Evolutionary conservation across 371 early-diverging fungal genomes (phyloP), one percentile per base, ranked within the genome.

Genomic region (Lichtheimia corymbifera): DNA sequence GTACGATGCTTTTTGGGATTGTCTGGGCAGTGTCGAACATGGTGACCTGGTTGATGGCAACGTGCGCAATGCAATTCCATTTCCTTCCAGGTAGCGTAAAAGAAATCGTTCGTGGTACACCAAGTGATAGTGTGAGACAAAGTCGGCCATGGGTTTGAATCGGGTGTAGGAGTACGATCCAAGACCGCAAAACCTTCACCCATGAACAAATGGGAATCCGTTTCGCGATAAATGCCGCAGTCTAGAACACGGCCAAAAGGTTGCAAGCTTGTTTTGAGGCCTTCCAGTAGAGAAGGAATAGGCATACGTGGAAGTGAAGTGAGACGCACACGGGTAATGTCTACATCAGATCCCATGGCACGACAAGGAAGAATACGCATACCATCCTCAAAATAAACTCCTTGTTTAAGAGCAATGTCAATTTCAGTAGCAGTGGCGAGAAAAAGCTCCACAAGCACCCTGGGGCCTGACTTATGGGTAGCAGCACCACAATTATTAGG

Each of bases 1-100:
- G 18, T 18, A 27, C 40, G 43, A 2, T 22, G 17, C 24, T 53
- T 53, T 3, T 17, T 3, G 44, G 61, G 53, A 18, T 25, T 28
- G 3, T 60, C 22, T 13, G 61, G 41, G 27, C 61, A 60, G 28
- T 51, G 14, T 5, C 25, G 15, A 20, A 35, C 35, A 42, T 30
- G 18, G 40, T 60, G 61, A 5, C 53, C 41, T 40, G 18, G 22
- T 15, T 41, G 13, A 20, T 59, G 49, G 50, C 59, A 50, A 13
- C n/a, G 5, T 11, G 35, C 20, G 55, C 55, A 55, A 40, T 55
- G 51, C 59, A n/a, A n/a, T n/a, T n/a, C n/a, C n/a, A n/a, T n/a
- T n/a, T n/a, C n/a, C n/a, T n/a, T n/a, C n/a, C n/a, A 59, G 3
- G 49, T 59, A 14, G 50, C 59, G 13, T 50, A 50, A 17, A 24